Conservation (phyloP, 2,329 filamentous ascomycete species). For the Chaetoscypha palmicola region DNA sequence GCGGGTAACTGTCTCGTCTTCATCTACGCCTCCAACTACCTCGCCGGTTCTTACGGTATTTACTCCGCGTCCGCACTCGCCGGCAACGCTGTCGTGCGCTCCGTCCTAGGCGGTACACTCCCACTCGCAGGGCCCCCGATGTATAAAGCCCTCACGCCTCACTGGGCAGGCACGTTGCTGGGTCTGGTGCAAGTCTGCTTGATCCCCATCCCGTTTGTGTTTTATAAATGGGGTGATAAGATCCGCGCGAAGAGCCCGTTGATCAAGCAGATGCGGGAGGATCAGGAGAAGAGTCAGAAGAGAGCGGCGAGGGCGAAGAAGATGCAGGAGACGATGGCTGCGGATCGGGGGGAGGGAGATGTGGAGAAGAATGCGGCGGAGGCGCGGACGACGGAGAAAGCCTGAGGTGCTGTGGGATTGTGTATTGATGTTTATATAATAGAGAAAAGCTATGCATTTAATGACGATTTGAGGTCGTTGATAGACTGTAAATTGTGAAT, state of each 20-base stretch:
- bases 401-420: no score
- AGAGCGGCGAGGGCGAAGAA: slow-evolving; percentile 17
- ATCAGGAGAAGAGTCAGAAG: slow-evolving; percentile 25
- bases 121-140: slow-evolving; percentile 69
- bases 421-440: no score
- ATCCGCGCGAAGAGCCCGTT: slow-evolving; percentile 47
- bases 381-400: no score
- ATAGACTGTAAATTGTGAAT: no score
- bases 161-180: slow-evolving; percentile 73
- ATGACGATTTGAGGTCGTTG: no score
- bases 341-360: slow-evolving; percentile 7
- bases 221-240: slow-evolving; percentile 55
- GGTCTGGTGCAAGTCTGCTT: slow-evolving; percentile 65
- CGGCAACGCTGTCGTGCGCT: slow-evolving; percentile 69
- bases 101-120: slow-evolving; percentile 66
- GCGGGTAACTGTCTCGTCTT: slow-evolving; percentile 71
- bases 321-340: slow-evolving; percentile 9
- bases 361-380: slow-evolving; percentile 8
- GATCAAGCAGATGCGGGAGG: slow-evolving; percentile 32
- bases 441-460: no score
- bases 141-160: slow-evolving; percentile 61
- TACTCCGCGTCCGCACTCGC: slow-evolving; percentile 77
- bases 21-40: slow-evolving; percentile 75
- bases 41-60: slow-evolving; percentile 72
- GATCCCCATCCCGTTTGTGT: slow-evolving; percentile 74